phyloP scores from a whole-genome alignment of 192 early-diverging fungal species.

The Coemansia sp. region DNA sequence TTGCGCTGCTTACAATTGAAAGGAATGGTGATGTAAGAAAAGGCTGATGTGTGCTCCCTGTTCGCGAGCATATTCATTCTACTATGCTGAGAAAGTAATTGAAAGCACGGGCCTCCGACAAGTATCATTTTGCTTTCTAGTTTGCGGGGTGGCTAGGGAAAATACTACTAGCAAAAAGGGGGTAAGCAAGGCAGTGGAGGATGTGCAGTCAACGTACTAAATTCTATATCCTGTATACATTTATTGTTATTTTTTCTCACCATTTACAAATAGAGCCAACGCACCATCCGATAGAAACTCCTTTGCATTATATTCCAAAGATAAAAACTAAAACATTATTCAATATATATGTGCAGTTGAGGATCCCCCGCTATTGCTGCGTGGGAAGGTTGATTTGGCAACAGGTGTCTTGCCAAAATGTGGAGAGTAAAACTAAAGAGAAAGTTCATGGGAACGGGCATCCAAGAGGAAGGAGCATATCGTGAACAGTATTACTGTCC shows the following conservation, averaged over 20 bases:
- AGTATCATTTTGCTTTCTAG: not conserved
- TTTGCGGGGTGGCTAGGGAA: not conserved
- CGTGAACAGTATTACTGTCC: too few species aligned
- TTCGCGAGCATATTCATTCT: not conserved
- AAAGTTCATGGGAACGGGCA: not conserved
- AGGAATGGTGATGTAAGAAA: not conserved
- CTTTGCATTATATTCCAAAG: not conserved
- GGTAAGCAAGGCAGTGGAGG: not conserved
- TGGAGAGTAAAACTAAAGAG: slow-evolving; percentile 5
- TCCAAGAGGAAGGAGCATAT: too few species aligned
- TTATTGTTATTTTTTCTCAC: not conserved
- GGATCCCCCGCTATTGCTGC: not conserved
- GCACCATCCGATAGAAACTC: not conserved
- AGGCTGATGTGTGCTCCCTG: not conserved
- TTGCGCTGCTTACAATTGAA: not conserved
- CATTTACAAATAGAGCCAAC: not conserved
- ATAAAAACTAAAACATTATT: not conserved
- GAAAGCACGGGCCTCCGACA: not conserved
- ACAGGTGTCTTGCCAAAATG: not conserved
- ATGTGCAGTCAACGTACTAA: not conserved
- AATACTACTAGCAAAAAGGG: not conserved
- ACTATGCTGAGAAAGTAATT: not conserved
- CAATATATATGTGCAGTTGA: not conserved
- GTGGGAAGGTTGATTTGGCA: not conserved
- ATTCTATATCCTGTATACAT: not conserved